phyloP scores from a whole-genome alignment of 306 rosid genomes.

The Glycine latifolia region DNA sequence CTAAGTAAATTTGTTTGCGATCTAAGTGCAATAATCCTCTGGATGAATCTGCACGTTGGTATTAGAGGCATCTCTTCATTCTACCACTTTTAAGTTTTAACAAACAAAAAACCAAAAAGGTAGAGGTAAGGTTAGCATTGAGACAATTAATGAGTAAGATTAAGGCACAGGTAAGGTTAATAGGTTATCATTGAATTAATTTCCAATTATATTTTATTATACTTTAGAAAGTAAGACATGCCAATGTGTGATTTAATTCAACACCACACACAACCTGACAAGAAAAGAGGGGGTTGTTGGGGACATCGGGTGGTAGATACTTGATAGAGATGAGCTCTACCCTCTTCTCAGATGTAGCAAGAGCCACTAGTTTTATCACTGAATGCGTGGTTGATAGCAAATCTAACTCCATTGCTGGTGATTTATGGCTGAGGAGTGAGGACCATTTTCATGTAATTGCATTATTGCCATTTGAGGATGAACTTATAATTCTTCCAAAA shows the following conservation, averaged over 20 bases:
- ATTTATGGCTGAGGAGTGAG: constrained; percentile 31
- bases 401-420: constrained; percentile 6
- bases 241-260: constrained; percentile 42
- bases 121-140: too few species aligned
- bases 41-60: too few species aligned
- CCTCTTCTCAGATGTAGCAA: constrained; percentile 4
- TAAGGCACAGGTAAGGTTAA: too few species aligned
- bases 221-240: neutral
- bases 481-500: neutral
- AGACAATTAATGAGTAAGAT: too few species aligned
- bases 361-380: constrained; percentile 34
- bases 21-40: too few species aligned
- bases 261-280: constrained; percentile 34
- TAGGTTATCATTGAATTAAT: neutral
- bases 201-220: neutral
- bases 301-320: constrained; percentile 38
- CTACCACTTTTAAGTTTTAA: too few species aligned
- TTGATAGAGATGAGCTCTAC: neutral
- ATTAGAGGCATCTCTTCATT: too few species aligned
- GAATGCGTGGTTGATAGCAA: constrained; percentile 26
- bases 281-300: constrained; percentile 36
- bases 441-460: constrained; percentile 22
- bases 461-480: constrained; percentile 30
- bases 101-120: too few species aligned
- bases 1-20: too few species aligned